phyloP scores from a whole-genome alignment of 371 early-diverging fungal genomes.

The Rhizopus arrhizus region DNA sequence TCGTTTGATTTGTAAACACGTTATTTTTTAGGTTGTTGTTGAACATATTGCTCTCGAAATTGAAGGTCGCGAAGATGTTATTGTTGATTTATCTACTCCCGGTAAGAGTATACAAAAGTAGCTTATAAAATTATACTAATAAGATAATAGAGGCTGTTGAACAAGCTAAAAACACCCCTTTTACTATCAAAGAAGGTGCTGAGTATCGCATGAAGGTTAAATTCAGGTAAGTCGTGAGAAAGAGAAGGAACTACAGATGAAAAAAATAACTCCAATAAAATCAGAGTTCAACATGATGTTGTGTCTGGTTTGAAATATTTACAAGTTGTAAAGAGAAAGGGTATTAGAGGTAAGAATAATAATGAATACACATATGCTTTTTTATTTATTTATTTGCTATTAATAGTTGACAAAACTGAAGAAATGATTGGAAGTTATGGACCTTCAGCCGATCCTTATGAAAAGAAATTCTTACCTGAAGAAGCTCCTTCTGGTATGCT shows the following conservation, averaged over 20 bases:
- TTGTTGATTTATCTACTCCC: conserved; percentile 80
- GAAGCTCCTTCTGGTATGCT: conserved; percentile 92
- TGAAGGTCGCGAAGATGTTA: conserved; percentile 79
- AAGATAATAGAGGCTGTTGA: conserved; percentile 52
- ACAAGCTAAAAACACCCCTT: conserved; percentile 67
- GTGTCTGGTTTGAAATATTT: conserved; percentile 93
- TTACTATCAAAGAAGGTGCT: conserved; percentile 94
- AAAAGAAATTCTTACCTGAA: conserved; percentile 81
- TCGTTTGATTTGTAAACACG: not conserved
- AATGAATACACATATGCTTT: not conserved
- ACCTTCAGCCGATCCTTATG: conserved; percentile 75
- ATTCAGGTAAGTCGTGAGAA: conserved; percentile 64
- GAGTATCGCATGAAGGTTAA: conserved; percentile 92
- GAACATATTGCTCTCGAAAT: conserved; percentile 83
- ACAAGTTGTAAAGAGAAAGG: conserved; percentile 90
- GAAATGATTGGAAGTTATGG: conserved; percentile 97
- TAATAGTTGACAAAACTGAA: conserved; percentile 84
- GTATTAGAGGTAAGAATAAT: conserved; percentile 62
- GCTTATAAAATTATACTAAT: not conserved
- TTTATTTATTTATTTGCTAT: not conserved
- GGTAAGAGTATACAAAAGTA: conserved; percentile 37
- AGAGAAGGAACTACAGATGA: not conserved
- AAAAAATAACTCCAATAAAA: conserved; percentile 1
- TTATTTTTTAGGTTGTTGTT: conserved; percentile 63
- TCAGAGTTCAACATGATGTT: conserved; percentile 90